Base-by-base conservation (phyloP, 768 basidiomycete species). In the Fibroporia radiculosa region DNA sequence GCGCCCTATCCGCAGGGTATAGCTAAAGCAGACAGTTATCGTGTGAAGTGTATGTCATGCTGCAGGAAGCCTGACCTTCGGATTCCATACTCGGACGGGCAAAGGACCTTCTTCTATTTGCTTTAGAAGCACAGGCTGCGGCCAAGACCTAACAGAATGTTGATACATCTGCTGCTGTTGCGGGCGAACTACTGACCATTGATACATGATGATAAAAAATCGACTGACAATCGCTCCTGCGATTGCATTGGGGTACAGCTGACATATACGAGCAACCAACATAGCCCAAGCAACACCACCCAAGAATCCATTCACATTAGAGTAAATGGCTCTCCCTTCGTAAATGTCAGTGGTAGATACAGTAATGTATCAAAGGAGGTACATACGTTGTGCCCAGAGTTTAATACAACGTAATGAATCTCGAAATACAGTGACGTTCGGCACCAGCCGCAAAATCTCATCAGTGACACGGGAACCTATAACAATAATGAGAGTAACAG, bases 241-340 rank as follows among this genome's bases (percentile, higher is more conserved):
- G 48, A 82, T 81, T 6, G 92, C 93, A 49, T 84, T 96, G 24
- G 96, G 96, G 63, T 98, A 99, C 44, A 99, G 67, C 59, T 99
- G 96, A 68, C 96, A 99, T 74, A 98, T 93, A 64, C 96, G 83
- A 40, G 96, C 96, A n/a, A 97, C 93, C 31, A 98, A 78, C 73
- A 98, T 87, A 3, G 95, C 90, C 96, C 96, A 99, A 23, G 93
- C 95, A 1, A 98, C 95, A 58, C 96, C 96, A 45, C 96, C 96
- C 25, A 95, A 76, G 64, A 98, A 99, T 16, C 95, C 96, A 56
- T 92, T 92, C 10, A 97, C 91, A 62, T 99, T 99, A 1, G 93
- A 95, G 65, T 97, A 97, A 49, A 99, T 95, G 20, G 93, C 96
- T 66, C 93, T 76, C 55, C 82, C 93, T 97, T 57, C 33, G 22